Evolutionary conservation across 345 rosid genomes (phyloP).

Genomic region (Gossypium anomalum): DNA sequence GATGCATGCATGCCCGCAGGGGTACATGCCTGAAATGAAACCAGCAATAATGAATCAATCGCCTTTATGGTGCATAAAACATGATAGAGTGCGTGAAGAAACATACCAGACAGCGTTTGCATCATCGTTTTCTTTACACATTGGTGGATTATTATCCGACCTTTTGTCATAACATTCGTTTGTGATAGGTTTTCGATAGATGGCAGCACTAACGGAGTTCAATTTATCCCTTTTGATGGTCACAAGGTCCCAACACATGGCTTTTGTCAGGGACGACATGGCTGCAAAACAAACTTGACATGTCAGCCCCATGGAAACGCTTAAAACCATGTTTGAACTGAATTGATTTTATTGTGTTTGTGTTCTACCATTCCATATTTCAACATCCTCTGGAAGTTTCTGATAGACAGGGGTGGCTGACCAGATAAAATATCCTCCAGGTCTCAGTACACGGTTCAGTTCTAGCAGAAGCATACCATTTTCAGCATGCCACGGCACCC

Average conservation of each 20-base stretch:
- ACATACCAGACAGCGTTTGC: conserved; percentile 82
- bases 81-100: neutral
- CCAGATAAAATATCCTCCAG: conserved; percentile 93
- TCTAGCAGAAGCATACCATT: conserved; percentile 80
- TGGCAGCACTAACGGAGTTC: conserved; percentile 68
- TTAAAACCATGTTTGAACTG: neutral
- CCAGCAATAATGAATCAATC: neutral
- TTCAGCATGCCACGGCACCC: conserved; percentile 88
- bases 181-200: conserved; percentile 66
- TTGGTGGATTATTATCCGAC: conserved; percentile 54
- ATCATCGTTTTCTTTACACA: conserved; percentile 72
- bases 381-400: conserved; percentile 58
- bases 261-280: conserved; percentile 65
- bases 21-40: conserved; percentile 71
- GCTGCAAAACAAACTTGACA: conserved; percentile 31
- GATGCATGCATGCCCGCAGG: conserved; percentile 78
- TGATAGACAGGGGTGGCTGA: conserved; percentile 96
- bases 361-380: conserved; percentile 74
- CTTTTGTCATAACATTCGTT: conserved; percentile 80
- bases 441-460: conserved; percentile 76
- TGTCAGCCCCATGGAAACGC: conserved; percentile 15
- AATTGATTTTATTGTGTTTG: neutral
- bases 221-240: conserved; percentile 72
- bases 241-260: conserved; percentile 89
- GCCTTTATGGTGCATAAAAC: neutral